Evolutionary conservation across 1,284 basidiomycete species (phyloP).

Genomic region (Apiotrichum brassicae): DNA sequence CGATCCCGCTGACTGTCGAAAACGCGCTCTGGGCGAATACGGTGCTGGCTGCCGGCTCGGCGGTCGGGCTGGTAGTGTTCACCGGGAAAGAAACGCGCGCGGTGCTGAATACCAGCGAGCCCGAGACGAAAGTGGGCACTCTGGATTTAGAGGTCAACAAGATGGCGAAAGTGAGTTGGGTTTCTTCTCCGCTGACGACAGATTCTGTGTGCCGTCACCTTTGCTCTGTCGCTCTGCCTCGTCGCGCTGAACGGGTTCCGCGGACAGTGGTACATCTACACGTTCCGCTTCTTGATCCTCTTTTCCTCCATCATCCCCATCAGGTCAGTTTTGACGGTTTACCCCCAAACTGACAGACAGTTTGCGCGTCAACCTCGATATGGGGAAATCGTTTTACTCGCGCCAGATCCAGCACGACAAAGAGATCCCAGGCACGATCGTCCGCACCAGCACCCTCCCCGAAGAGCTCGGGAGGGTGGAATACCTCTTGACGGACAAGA

Average conservation of each 20-base stretch:
- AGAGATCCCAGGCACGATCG: constrained; percentile 92
- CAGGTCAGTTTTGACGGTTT: constrained; percentile 56
- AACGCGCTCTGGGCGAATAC: constrained; percentile 98
- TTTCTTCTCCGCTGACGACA: constrained; percentile 36
- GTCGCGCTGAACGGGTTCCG: constrained; percentile 96
- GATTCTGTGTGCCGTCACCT: constrained; percentile 92
- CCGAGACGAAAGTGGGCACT: constrained; percentile 87
- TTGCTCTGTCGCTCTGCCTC: constrained; percentile 79
- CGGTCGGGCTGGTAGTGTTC: constrained; percentile 87
- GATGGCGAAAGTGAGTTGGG: constrained; percentile 70
- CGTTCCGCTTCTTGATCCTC: constrained; percentile 92
- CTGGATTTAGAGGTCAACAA: constrained; percentile 92
- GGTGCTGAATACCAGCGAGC: constrained; percentile 99
- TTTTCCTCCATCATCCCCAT: constrained; percentile 99
- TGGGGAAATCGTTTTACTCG: constrained; percentile 98
- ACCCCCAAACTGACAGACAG: constrained; percentile 47
- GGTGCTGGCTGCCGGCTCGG: constrained; percentile 89
- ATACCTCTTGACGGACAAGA: constrained; percentile 94
- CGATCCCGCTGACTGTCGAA: constrained; percentile 80
- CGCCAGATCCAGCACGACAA: constrained; percentile 87
- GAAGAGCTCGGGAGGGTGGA: constrained; percentile 96
- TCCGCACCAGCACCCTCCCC: constrained; percentile 90
- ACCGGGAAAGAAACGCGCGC: constrained; percentile 92
- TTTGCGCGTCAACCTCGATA: constrained; percentile 95
- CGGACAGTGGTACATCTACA: constrained; percentile 92